Base-by-base conservation (phyloP, 148 eudicot species). In the Nepenthes mirabilis region DNA sequence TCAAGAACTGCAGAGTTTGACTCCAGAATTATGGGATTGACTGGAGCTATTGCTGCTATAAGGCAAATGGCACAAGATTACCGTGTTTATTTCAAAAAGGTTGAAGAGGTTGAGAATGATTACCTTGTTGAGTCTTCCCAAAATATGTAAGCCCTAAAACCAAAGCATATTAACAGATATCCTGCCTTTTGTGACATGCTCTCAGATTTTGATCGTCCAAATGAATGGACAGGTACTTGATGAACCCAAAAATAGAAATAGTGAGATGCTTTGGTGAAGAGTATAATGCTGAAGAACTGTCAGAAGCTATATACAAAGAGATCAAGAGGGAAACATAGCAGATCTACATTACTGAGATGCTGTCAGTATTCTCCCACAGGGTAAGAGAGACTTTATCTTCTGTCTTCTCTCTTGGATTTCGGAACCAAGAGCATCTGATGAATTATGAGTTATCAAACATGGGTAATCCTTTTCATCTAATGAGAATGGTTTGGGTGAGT, bases 61-160 rank as follows among this genome's bases (percentile, higher is more conserved):
- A 82, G 80, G 72, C 88, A 93, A 70, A 80, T 84, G 74, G 95
- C 95, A 9, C 99, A 86, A 47, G 85, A 77, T 63, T 93, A 93
- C 71, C 79, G 99, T 5, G 80, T 93, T 14, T 93, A 57, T 73
- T 93, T 82, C 72, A 89, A 64, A 74, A 93, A 80, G 72, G 84
- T 84, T 74, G 89, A 93, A 60, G 99, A 93, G 69, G 89, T 83
- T 45, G 91, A 85, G 47, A 79, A 72, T 62, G 96, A 93, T 63
- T 93, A 88, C 73, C 89, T 88, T 45, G 81, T 89, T n/a, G 91
- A 89, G 52, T 55, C 91, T 68, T 86, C 96, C 36, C 91, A 93
- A 70, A 83, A 74, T 75, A 93, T 93, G 95, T 88, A 82, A 68
- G 71, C 53, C 45, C 52, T 54, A 37, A 61, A 36, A 32, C 58